Evolutionary conservation across 1,284 basidiomycete genomes (phyloP), one percentile per base, ranked within the genome.

Genomic region (Moesziomyces parantarcticus): DNA sequence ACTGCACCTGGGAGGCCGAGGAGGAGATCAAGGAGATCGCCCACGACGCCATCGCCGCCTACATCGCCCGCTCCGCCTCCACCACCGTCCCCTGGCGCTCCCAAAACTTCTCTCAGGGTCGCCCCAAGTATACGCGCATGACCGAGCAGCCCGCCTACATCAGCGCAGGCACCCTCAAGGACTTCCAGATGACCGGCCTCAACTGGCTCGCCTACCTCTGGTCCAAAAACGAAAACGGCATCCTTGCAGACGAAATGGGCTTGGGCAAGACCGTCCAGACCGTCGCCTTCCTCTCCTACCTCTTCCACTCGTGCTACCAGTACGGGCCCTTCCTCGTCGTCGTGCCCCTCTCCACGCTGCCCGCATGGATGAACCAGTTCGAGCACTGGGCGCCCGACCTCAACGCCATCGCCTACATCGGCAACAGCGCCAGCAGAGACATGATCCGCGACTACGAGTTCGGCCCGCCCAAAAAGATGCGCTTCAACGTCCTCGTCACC

Each of bases 231-330:
- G 92, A 97, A 78, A 98, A 98, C 81, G 97, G 97, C 32, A 98
- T 99, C 75, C 87, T 99, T 29, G 97, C 97, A 1, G 97, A 99
- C 82, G 97, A 99, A 81, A 99, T 99, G 97, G 97, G 97, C 84
- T 90, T 99, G 20, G 97, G 97, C 55, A 99, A 99, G 89, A 86
- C 96, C 7, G 95, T 99, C 11, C 83, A 97, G 92, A 99, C 96
- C 0, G 97, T 99, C 63, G 97, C 95, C 0, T 89, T 99, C 41
- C 90, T 99, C 81, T 90, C 94, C 10, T 99, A 96, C 88, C 89
- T 99, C 58, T 96, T 98, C 84, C 96, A 99, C 83, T 86, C 86
- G 65, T 97, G 98, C 87, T 88, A 89, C 64, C 92, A 97, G 84
- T 90, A 91, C 29, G 96, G 96, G 0, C 97, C 97, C 1, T 99